Conservation (phyloP, 805 yeast species). For the Candida boidinii region DNA sequence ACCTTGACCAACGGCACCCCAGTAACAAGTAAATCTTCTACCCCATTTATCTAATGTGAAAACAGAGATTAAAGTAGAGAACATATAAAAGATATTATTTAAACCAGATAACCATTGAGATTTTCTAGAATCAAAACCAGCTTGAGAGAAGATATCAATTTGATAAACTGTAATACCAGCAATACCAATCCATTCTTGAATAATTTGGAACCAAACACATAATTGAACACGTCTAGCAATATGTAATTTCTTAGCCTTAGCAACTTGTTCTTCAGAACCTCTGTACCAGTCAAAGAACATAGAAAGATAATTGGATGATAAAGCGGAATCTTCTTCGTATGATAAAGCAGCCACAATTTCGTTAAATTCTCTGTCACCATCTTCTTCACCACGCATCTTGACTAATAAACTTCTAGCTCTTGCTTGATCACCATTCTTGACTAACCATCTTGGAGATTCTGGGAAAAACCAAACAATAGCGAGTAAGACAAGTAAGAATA, state of each 20-base stretch:
- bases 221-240: conserved; percentile 18
- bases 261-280: conserved; percentile 14
- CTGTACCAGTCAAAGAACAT: conserved; percentile 13
- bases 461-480: conserved; percentile 22
- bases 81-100: conserved; percentile 12
- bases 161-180: conserved; percentile 28
- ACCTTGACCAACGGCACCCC: conserved; percentile 26
- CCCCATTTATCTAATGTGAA: conserved; percentile 29
- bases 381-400: conserved; percentile 29
- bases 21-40: conserved; percentile 34
- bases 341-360: conserved; percentile 16
- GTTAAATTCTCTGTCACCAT: conserved; percentile 13
- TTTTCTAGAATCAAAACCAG: conserved; percentile 19
- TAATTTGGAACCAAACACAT: conserved; percentile 26
- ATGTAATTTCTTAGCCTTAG: conserved; percentile 15
- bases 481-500: conserved; percentile 10
- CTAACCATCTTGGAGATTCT: conserved; percentile 37
- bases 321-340: conserved; percentile 18
- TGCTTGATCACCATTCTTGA: conserved; percentile 28
- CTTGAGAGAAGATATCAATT: conserved; percentile 32
- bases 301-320: conserved; percentile 18
- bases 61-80: conserved; percentile 20
- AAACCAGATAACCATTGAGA: conserved; percentile 19
- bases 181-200: conserved; percentile 36
- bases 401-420: conserved; percentile 34